Evolutionary conservation across 2,329 filamentous ascomycete genomes (phyloP).

Genomic region (Stachybotrys echinatus): DNA sequence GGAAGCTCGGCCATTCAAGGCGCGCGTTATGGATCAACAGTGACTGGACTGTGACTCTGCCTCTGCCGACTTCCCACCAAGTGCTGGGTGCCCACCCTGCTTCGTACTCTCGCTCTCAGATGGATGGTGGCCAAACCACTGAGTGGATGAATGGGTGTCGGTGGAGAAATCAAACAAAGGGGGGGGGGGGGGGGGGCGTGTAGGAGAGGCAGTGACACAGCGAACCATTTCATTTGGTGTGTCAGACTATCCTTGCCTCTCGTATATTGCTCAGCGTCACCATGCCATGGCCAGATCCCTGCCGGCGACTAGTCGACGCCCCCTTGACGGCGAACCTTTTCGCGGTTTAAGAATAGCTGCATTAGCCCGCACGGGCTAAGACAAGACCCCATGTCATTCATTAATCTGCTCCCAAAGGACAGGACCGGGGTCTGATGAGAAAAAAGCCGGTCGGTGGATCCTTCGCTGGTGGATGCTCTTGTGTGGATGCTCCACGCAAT

Average conservation of each 20-base stretch:
- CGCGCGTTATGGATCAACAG: neutral
- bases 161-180: conserved; percentile 14
- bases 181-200: conserved; percentile 12
- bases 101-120: neutral
- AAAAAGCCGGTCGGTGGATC: neutral
- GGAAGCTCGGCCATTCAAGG: neutral
- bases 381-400: conserved; percentile 28
- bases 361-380: conserved; percentile 29
- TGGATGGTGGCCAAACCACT: conserved; percentile 4
- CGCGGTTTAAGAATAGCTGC: conserved; percentile 40
- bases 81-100: conserved; percentile 6
- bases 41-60: conserved; percentile 2
- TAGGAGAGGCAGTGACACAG: conserved; percentile 15
- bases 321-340: conserved; percentile 25
- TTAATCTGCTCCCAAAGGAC: conserved; percentile 17
- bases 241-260: conserved; percentile 44
- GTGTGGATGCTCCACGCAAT: conserved; percentile 32
- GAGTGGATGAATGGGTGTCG: conserved; percentile 21
- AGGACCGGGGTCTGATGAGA: conserved; percentile 23
- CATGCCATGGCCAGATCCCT: conserved; percentile 25
- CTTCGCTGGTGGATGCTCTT: conserved; percentile 14
- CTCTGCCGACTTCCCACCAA: conserved; percentile 1
- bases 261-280: conserved; percentile 47
- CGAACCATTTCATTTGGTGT: conserved; percentile 40
- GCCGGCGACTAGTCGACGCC: conserved; percentile 19